Evolutionary conservation across 2,329 filamentous ascomycete species (phyloP), one percentile per base, ranked within the genome.

Genomic region (Stagonosporopsis vannaccii): DNA sequence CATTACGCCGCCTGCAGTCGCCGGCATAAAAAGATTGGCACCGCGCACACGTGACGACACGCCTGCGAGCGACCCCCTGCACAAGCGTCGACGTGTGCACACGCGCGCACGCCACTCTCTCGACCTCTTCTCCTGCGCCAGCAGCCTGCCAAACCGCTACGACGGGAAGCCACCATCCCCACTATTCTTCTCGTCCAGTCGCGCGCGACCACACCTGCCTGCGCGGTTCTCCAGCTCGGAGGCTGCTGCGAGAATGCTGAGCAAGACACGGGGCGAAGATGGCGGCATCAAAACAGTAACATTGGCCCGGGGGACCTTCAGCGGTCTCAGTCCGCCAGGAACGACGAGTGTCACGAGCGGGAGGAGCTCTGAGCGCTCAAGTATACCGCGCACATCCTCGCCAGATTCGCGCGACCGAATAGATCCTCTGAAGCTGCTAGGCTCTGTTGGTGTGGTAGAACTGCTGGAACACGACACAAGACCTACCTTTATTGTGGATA

Each of bases 401-500:
- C 82, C 85, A 8, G 86, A 87, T 52, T 74, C 78, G 58, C 70
- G 79, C 59, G 75, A 78, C 6, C 75, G 80, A 50, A 74, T 79
- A 1, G 79, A 84, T 2, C 79, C 81, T 5, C 61, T 85, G 40
- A 81, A 86, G 47, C 77, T 86, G 46, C 79, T 93, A 4, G 84
- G 85, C 37, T 83, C 84, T 23, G 80, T 92, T 47, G 87, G 89
- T 22, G 82, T 91, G 9, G 76, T 88, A 19, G 91, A 94, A 72
- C 78, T 94, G 35, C 75, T 95, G 36, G 90, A 94, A 68, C 85
- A 90, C 62, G 91, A 95, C 70, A 85, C 89, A 45, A 81, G 91
- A 42, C 91, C 90, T 2, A 90, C 89, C 0, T 91, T 94, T 66
- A 83, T 94, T 37, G 80, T 94, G 30, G 90, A 94, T 66, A 76